phyloP scores from a whole-genome alignment of 129 eudicot genomes.

The Glebionis coronaria region DNA sequence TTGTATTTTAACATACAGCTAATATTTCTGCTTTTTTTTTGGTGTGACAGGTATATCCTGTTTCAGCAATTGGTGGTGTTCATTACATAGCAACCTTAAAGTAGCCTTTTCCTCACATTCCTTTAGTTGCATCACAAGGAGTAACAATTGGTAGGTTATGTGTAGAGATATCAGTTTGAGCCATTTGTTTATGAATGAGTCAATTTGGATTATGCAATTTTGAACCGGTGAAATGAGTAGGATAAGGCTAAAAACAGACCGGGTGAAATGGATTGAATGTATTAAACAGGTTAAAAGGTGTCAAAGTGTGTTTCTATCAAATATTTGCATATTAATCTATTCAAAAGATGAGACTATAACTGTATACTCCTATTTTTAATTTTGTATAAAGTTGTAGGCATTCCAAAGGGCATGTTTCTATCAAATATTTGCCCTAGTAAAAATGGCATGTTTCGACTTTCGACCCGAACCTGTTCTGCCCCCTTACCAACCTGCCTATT shows the following conservation, averaged over 20 bases:
- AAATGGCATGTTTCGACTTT: not conserved
- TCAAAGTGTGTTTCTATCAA: no score
- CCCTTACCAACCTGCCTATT: not conserved
- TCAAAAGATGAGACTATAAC: no score
- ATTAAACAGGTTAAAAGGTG: no score
- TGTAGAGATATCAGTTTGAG: not conserved
- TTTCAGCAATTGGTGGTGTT: constrained; percentile 70
- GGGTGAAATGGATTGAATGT: no score
- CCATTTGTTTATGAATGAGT: not conserved
- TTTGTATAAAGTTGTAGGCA: no score
- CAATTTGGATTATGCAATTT: not conserved
- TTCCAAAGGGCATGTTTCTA: no score
- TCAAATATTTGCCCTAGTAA: no score
- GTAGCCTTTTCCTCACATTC: constrained; percentile 78
- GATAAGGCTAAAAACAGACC: not conserved
- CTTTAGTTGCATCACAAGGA: constrained; percentile 89
- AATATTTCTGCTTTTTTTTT: not conserved
- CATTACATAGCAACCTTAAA: constrained; percentile 53
- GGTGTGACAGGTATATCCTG: constrained; percentile 60
- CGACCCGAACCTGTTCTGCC: not conserved
- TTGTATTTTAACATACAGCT: no score
- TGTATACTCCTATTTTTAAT: no score
- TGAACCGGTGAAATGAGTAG: not conserved
- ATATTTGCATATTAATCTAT: no score
- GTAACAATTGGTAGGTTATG: constrained; percentile 49